A percentile compares a stretch with the other conserved stretches of the same genome.
Evolutionary conservation across 139 green algal genomes (phyloP).

Genomic region (Coelastrella sp.): DNA sequence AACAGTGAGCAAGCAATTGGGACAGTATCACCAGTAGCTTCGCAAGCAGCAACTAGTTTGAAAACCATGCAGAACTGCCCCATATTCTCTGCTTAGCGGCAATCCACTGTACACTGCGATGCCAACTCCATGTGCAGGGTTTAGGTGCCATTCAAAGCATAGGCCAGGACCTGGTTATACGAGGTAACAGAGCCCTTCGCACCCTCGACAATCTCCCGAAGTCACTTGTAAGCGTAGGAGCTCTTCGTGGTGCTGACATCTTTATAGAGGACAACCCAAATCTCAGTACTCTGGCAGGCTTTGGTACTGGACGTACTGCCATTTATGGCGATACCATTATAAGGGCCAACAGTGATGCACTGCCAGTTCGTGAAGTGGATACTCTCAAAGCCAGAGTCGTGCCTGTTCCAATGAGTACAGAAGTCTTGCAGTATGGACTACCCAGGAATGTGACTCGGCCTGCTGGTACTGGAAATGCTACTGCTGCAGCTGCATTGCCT

Average conservation of each 20-base stretch:
- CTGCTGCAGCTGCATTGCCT: not conserved
- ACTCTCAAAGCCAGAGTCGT: not conserved
- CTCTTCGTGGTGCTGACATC: conserved; percentile 17
- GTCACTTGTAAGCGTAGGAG: conserved; percentile 16
- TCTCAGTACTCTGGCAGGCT: not conserved
- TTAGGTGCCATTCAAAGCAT: conserved; percentile 5
- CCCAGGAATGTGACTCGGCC: not conserved
- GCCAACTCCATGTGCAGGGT: not conserved
- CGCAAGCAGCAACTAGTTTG: not conserved
- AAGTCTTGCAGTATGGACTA: not conserved
- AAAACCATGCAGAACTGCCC: no score
- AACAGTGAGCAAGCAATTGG: no score
- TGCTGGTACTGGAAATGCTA: not conserved
- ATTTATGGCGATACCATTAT: conserved; percentile 21
- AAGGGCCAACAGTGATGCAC: not conserved
- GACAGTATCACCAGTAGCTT: no score
- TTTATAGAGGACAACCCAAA: conserved; percentile 40
- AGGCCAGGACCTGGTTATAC: conserved; percentile 33
- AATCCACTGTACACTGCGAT: not conserved
- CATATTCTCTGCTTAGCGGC: no score
- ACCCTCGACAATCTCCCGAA: conserved; percentile 8
- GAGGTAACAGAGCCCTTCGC: conserved; percentile 3
- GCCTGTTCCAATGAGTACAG: not conserved
- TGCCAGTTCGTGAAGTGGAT: not conserved
- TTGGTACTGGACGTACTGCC: not conserved